Base-by-base conservation (phyloP, 768 basidiomycete species). In the Bullera alba region DNA sequence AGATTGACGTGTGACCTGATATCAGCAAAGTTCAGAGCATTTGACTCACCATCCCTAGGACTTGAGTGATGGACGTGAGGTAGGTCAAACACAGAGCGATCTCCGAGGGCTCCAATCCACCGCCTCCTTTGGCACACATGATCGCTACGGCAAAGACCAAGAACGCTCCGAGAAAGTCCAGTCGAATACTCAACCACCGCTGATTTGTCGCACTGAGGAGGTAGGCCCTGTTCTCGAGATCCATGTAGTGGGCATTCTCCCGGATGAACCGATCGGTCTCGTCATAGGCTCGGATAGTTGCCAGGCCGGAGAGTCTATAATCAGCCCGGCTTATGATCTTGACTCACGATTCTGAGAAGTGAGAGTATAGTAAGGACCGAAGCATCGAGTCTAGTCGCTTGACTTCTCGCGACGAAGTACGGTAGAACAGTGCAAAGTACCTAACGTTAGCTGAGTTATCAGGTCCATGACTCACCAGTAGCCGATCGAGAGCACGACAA, bases 221-320 rank as follows among this genome's bases (percentile, higher is more conserved):
- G 44, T 90, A 92, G 2, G 90, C 90, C 29, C 85, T 78, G 64
- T 93, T 87, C 71, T 96, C 90, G n/a, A 85, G 73, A 61, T 96
- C 84, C n/a, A 89, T 77, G n/a, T 81, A 78, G 17, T 78, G 76
- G 50, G 81, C 75, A 61, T 91, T 96, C 48, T 87, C 85, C 14
- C 71, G 69, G 43, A 78, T 74, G 76, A 95, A 96, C 6, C 90
- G 79, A 2, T 81, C 76, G 1, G 78, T 70, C 66, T 87, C 90
- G 3, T 83, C 82, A 55, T 92, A 95, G 0, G 89, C 90, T 21
- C 88, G 81, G 38, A 92, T 89, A 2, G 87, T 91, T 0, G 60
- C 58, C 3, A 69, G 26, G 12, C 67, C 67, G 1, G 65, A 62
- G 4, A 69, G 50, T 2, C 67, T 69, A n/a, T 22, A 30, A 27